Evolutionary conservation across 306 rosid genomes (phyloP), one percentile per base, ranked within the genome.

Genomic region (Gillenia trifoliata): DNA sequence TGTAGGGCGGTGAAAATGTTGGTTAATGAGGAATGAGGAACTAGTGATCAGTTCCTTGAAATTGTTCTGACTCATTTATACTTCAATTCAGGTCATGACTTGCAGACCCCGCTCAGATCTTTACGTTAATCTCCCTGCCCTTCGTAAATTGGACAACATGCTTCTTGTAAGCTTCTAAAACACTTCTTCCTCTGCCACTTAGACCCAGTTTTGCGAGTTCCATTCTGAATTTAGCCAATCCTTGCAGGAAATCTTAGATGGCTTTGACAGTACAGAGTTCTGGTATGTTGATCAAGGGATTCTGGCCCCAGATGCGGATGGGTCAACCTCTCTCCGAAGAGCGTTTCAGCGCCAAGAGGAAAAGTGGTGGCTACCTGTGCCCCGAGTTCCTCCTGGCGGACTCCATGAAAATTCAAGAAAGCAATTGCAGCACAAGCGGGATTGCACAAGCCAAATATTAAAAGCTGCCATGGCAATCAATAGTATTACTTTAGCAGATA

Each of bases 301-400:
- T 75, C 77, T 87, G 30, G 87, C 92, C 66, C 85, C 85, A n/a
- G 96, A 90, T 40, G 79, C 73, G 19, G 92, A 85, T 74, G 91
- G 90, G 17, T 87, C 96, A 61, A 81, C 90, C 63, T 85, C 97
- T 70, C 88, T 89, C 64, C 84, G 83, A 64, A 87, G 83, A 85
- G 87, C 87, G 2, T 91, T 93, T 62, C 88, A 93, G 77, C 88
- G 96, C 16, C 97, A 92, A 73, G 98, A 95, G 74, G 99, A 89
- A 64, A 95, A 92, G 71, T 92, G 99, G 98, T 95, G 98, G 99
- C 90, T 95, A 67, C 98, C 98, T 9, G 97, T 92, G 8, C 99
- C 98, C 6, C 88, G 92, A 56, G 96, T 90, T 59, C 98, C 99
- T 75, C 79, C 96, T 4, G 87, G 90, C 17, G 99, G 98, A 56